These are phyloP conservation scores for Alternaria brassicae DNA, from an alignment of 2,329 filamentous ascomycete genomes.

Conservation along the genomic window DNA sequence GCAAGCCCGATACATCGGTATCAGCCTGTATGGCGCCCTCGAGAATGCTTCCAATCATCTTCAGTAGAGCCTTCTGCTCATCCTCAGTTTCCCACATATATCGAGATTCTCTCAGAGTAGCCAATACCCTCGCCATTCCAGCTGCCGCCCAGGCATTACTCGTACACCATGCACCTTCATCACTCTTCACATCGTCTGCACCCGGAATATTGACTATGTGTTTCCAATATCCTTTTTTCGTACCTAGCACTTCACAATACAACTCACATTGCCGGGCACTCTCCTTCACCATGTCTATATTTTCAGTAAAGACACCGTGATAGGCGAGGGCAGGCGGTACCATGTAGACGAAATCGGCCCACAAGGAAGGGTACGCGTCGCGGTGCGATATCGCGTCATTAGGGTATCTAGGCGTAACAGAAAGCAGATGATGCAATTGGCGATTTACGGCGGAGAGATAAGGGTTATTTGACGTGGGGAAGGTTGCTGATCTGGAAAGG, in stretches of 20 bases:
- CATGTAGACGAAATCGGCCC: slow-evolving; percentile 61
- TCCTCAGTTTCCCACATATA: slow-evolving; percentile 13
- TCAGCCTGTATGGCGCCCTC: slow-evolving; percentile 47
- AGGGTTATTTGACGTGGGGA: slow-evolving; percentile 41
- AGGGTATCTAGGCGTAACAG: slow-evolving; percentile 50
- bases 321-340: slow-evolving; percentile 60
- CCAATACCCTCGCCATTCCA: slow-evolving; percentile 57
- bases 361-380: slow-evolving; percentile 53
- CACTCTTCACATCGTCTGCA: slow-evolving; percentile 16
- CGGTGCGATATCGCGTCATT: slow-evolving; percentile 61
- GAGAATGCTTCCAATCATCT: slow-evolving; percentile 49
- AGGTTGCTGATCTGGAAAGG: slow-evolving; percentile 44
- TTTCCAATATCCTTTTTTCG: slow-evolving; percentile 50
- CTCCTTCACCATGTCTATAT: slow-evolving; percentile 46
- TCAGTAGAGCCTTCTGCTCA: slow-evolving; percentile 38
- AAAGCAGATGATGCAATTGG: slow-evolving; percentile 53
- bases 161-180: slow-evolving; percentile 56
- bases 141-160: slow-evolving; percentile 59
- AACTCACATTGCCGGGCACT: slow-evolving; percentile 52
- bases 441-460: slow-evolving; percentile 36
- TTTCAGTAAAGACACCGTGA: slow-evolving; percentile 51
- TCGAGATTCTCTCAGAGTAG: slow-evolving; percentile 50
- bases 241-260: slow-evolving; percentile 52
- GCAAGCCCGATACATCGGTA: slow-evolving; percentile 48
- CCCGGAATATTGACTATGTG: slow-evolving; percentile 53